Evolutionary conservation across 371 early-diverging fungal genomes (phyloP), one percentile per base, ranked within the genome.

Genomic region (Lichtheimia corymbifera): DNA sequence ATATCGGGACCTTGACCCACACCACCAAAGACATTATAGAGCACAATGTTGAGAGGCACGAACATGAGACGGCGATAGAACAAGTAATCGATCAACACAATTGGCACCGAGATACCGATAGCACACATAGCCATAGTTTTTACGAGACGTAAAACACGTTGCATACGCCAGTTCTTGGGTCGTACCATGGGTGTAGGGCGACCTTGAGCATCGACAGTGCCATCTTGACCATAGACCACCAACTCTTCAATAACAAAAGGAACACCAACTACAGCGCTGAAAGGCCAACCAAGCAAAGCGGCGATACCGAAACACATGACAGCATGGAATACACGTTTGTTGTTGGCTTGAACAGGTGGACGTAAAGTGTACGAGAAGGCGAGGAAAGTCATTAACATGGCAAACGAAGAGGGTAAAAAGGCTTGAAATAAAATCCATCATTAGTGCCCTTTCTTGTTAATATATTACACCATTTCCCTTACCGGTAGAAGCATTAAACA

Each of bases 221-320:
- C 64, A 50, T 82, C 78, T 24, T 73, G 68, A 25, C 78, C 76
- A 66, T 77, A 79, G 17, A 91, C 70, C 5, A 86, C 30, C 12
- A 95, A 17, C 60, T 91, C 91, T 65, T 93, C 92, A 18, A 91
- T 56, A 2, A 77, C 87, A 76, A 91, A 91, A 24, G 95, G 95
- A 14, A 95, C 63, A 0, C 89, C 93, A 4, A 88, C 72, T 0
- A 88, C 83, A 1, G 83, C 92, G 50, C 86, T 76, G 67, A 96
- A 97, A 12, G 97, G 98, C 97, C 98, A 96, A 4, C 95, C 97
- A 11, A 85, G 74, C 11, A 89, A 64, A 2, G 87, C 86, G 18
- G 90, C 94, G n/a, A 88, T 53, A 4, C 83, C 92, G 50, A 90
- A 74, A 68, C 83, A 86, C 24, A 83, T 73, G 3, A 90, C 82